A percentile compares a stretch with the other conserved stretches of the same genome.
phyloP scores from a whole-genome alignment of 495 filamentous ascomycete species.

The Oleoguttula mirabilis region DNA sequence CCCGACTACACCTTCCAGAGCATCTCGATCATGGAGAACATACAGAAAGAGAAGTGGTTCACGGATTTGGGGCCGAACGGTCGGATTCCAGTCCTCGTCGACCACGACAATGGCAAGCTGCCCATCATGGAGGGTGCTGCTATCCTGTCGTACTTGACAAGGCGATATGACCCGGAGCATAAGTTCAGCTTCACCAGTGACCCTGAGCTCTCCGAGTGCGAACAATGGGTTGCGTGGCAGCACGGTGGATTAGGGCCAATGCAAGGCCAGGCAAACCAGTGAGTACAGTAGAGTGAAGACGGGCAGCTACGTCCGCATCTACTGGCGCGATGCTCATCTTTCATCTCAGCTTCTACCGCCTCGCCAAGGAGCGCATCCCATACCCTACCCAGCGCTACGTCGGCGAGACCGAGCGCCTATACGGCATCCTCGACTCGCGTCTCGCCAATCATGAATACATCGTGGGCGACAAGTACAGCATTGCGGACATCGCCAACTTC shows the following conservation, averaged over 20 bases:
- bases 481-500: conserved; percentile 29
- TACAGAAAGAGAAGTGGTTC: conserved; percentile 32
- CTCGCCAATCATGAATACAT: conserved; percentile 26
- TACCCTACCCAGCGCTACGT: conserved; percentile 29
- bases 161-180: conserved; percentile 30
- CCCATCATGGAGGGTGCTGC: conserved; percentile 14
- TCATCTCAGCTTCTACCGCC: conserved; percentile 23
- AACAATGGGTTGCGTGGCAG: conserved; percentile 34
- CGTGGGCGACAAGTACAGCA: conserved; percentile 30
- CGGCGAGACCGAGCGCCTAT: conserved; percentile 30
- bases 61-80: conserved; percentile 30
- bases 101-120: conserved; percentile 28
- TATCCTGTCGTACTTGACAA: conserved; percentile 27
- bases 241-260: conserved; percentile 30
- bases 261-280: conserved; percentile 31
- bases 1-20: conserved; percentile 26
- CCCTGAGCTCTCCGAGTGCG: conserved; percentile 23
- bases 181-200: conserved; percentile 30
- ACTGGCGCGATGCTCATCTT: background rate
- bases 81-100: conserved; percentile 29
- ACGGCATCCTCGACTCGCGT: conserved; percentile 28
- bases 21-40: conserved; percentile 28
- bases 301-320: background rate
- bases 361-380: conserved; percentile 26
- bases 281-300: background rate